Percentiles rank a stretch among this genome's conserved stretches.
These are phyloP conservation scores for Didymella segeticola DNA, from an alignment of 2,329 filamentous ascomycete genomes.

Conservation along the genomic window DNA sequence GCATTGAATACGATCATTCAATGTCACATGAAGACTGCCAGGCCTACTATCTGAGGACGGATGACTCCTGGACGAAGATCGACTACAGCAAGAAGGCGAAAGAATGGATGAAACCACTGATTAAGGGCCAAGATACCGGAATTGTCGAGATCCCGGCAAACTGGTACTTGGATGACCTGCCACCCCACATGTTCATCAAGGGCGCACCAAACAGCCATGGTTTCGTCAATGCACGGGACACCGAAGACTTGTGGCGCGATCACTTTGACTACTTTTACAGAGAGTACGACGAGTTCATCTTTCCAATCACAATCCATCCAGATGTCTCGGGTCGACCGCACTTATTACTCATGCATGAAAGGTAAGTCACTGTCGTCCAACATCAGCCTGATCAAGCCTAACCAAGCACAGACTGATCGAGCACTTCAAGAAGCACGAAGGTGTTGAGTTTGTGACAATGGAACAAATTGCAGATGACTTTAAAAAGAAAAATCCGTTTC, in stretches of 20 bases:
- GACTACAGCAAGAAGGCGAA: conserved; percentile 68
- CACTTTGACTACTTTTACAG: conserved; percentile 77
- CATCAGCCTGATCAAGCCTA: neutral
- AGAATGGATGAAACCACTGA: conserved; percentile 71
- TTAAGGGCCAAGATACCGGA: conserved; percentile 65
- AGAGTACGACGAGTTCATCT: conserved; percentile 78
- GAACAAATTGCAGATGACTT: conserved; percentile 75
- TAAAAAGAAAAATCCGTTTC: conserved; percentile 67
- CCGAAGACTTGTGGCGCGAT: conserved; percentile 69
- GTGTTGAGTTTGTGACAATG: conserved; percentile 72
- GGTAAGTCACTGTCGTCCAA: conserved; percentile 48
- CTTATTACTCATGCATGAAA: conserved; percentile 74
- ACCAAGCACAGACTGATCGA: conserved; percentile 62
- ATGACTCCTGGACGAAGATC: conserved; percentile 72
- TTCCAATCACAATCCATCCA: conserved; percentile 78
- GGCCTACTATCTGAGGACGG: conserved; percentile 67
- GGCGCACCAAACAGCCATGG: conserved; percentile 68
- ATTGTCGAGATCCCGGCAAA: conserved; percentile 70
- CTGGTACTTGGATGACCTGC: conserved; percentile 66
- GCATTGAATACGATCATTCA: conserved; percentile 72
- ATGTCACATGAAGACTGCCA: conserved; percentile 71
- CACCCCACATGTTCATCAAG: conserved; percentile 76
- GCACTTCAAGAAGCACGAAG: conserved; percentile 68
- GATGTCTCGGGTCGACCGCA: conserved; percentile 71
- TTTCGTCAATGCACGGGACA: conserved; percentile 61